Evolutionary conservation across 768 basidiomycete genomes (phyloP), one percentile per base, ranked within the genome.

Genomic region (Clitopilus hobsonii): DNA sequence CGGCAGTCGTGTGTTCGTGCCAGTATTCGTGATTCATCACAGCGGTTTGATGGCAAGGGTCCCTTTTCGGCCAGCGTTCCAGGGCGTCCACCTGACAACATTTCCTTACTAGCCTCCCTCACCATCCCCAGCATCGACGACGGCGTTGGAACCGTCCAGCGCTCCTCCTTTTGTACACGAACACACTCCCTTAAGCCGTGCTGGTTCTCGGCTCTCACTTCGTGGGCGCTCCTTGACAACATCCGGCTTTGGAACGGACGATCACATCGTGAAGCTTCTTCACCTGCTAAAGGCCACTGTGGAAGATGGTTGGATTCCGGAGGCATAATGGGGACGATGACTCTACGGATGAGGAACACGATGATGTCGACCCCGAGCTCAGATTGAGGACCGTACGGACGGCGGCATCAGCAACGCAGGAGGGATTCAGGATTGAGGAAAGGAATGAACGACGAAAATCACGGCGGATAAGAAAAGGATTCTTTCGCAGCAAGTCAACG

Each of bases 361-460:
- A 90, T 66, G 81, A 79, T 23, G 86, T 91, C 61, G 94, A 98
- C 76, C 88, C 89, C 18, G 85, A 93, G 64, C 79, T 94, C 11
- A 86, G 94, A 32, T 78, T 98, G 49, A 85, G 91, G 52, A 95
- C 93, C 0, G 91, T 94, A n/a, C 87, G 88, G 63, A 97, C 95
- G 1, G 95, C 95, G 16, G 88, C 90, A 1, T 92, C 90, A 16
- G 91, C 91, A 32, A 86, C 97, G 60, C 88, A 91, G 58, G 91
- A 94, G 69, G 89, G 89, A 6, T 86, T 91, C 51, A 84, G 82
- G 55, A 82, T 87, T 28, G 95, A 98, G 67, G 77, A 82, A 59
- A 80, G 86, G 45, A 82, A 82, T 13, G 78, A 84, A 66, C 72
- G 81, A 59, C 74, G 86, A 63, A 81, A 80, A 69, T 71, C 77